Conservation (phyloP, 768 basidiomycete species). For the Pisolithus sp. region DNA sequence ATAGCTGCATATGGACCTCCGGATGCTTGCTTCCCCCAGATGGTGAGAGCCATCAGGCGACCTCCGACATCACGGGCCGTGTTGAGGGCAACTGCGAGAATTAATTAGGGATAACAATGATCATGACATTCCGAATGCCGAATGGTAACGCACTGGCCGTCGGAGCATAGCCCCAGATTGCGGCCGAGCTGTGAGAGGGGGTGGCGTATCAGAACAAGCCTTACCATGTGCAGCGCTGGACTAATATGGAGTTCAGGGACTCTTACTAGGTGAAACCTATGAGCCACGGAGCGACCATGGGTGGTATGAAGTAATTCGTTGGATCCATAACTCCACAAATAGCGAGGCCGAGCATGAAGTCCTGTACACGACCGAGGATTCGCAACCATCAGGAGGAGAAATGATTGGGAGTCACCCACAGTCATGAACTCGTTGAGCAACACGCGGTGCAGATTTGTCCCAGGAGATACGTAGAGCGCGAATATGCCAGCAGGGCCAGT, state of each 20-base stretch:
- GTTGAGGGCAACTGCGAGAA: slow-evolving; percentile 48
- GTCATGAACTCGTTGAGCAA: slow-evolving; percentile 36
- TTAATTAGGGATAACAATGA: not conserved
- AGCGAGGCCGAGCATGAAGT: slow-evolving; percentile 35
- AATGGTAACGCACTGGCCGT: slow-evolving; percentile 33
- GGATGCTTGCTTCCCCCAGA: slow-evolving; percentile 45
- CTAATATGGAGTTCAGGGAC: not conserved
- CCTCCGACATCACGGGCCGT: slow-evolving; percentile 58
- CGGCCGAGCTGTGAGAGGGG: slow-evolving; percentile 36
- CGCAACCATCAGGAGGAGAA: not conserved
- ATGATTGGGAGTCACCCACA: slow-evolving; percentile 15
- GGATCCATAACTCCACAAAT: slow-evolving; percentile 53
- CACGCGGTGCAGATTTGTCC: slow-evolving; percentile 24
- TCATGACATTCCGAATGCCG: not conserved
- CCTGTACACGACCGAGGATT: slow-evolving; percentile 18
- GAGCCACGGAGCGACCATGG: slow-evolving; percentile 43
- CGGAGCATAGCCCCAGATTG: slow-evolving; percentile 56
- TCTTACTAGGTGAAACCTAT: slow-evolving; percentile 57
- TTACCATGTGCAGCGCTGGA: not conserved
- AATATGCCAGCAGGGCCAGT: slow-evolving; percentile 34
- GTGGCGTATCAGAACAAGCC: slow-evolving; percentile 1
- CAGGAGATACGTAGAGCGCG: slow-evolving; percentile 30
- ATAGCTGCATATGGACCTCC: slow-evolving; percentile 51
- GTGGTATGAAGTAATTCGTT: slow-evolving; percentile 52
- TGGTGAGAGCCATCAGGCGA: slow-evolving; percentile 47